These are phyloP conservation scores for Viola pubescens DNA, from an alignment of 441 rosid genomes.

Conservation along the genomic window DNA sequence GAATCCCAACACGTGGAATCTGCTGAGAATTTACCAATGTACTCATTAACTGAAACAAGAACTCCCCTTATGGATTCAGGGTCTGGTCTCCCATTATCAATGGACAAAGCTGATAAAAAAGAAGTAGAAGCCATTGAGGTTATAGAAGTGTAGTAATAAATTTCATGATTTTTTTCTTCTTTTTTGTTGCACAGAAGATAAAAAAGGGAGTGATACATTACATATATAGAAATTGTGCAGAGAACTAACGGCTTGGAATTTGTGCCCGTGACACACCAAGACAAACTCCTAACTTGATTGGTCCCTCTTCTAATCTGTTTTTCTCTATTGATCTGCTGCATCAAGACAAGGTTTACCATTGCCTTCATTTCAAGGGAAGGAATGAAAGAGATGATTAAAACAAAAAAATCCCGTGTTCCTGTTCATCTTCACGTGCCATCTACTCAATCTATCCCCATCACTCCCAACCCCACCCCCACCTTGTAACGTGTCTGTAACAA, in stretches of 20 bases:
- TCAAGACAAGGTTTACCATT: slow-evolving; percentile 29
- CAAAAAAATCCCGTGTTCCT: slow-evolving; percentile 3
- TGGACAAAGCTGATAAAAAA: slow-evolving; percentile 22
- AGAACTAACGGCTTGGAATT: slow-evolving; percentile 14
- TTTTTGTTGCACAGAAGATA: not conserved
- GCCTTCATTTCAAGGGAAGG: slow-evolving; percentile 12
- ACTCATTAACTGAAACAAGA: slow-evolving; percentile 39
- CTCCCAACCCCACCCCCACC: no score
- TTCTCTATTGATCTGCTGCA: slow-evolving; percentile 4
- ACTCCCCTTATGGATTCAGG: slow-evolving; percentile 36
- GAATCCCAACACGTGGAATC: slow-evolving; percentile 29
- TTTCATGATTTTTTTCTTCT: not conserved
- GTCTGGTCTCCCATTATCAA: slow-evolving; percentile 30
- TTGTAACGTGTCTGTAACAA: no score
- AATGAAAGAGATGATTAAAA: slow-evolving; percentile 13
- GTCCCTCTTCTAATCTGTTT: slow-evolving; percentile 20
- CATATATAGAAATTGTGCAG: slow-evolving; percentile 5
- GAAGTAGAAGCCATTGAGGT: slow-evolving; percentile 15
- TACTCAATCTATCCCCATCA: no score
- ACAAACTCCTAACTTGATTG: slow-evolving; percentile 21
- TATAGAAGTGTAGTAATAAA: slow-evolving; percentile 6
- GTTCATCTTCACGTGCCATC: slow-evolving; percentile 18
- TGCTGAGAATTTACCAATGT: slow-evolving; percentile 28
- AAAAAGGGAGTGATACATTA: slow-evolving; percentile 9
- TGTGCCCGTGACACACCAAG: slow-evolving; percentile 35